Evolutionary conservation across 306 rosid species (phyloP).

Genomic region (Begonia peltatifolia): DNA sequence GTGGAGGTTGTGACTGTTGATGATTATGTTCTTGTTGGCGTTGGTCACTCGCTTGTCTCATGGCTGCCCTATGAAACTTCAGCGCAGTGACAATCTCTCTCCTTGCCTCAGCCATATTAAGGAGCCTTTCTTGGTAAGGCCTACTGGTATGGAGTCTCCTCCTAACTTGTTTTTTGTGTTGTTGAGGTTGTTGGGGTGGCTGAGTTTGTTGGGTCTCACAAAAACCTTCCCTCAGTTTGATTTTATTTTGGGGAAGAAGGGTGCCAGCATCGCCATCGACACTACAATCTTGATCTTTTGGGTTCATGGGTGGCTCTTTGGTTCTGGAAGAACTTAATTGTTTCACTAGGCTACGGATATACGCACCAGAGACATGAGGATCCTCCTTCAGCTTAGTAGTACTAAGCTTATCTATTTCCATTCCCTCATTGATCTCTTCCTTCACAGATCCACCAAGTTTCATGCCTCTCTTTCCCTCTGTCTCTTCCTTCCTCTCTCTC

Average conservation of each 20-base stretch:
- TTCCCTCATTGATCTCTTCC: slow-evolving; percentile 14
- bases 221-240: slow-evolving; percentile 20
- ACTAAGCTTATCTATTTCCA: slow-evolving; percentile 32
- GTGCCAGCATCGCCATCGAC: slow-evolving; percentile 13
- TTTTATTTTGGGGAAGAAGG: slow-evolving; percentile 11
- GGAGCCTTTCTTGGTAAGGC: slow-evolving; percentile 73
- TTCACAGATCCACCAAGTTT: slow-evolving; percentile 20
- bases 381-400: slow-evolving; percentile 22
- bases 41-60: slow-evolving; percentile 65
- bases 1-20: slow-evolving; percentile 20
- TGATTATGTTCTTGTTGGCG: slow-evolving; percentile 13
- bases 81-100: slow-evolving; percentile 86
- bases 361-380: slow-evolving; percentile 50
- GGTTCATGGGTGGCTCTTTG: slow-evolving; percentile 25
- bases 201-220: slow-evolving; percentile 16
- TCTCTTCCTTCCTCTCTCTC: background rate
- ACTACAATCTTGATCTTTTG: slow-evolving; percentile 15
- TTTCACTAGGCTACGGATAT: slow-evolving; percentile 58
- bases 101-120: slow-evolving; percentile 93
- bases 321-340: slow-evolving; percentile 47
- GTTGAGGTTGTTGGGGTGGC: slow-evolving; percentile 16
- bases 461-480: slow-evolving; percentile 13
- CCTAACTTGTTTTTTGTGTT: slow-evolving; percentile 71
- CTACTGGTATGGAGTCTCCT: slow-evolving; percentile 70
- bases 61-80: slow-evolving; percentile 73